Conservation (phyloP, 768 basidiomycete genomes). For the Leccinum aurantiacum region DNA sequence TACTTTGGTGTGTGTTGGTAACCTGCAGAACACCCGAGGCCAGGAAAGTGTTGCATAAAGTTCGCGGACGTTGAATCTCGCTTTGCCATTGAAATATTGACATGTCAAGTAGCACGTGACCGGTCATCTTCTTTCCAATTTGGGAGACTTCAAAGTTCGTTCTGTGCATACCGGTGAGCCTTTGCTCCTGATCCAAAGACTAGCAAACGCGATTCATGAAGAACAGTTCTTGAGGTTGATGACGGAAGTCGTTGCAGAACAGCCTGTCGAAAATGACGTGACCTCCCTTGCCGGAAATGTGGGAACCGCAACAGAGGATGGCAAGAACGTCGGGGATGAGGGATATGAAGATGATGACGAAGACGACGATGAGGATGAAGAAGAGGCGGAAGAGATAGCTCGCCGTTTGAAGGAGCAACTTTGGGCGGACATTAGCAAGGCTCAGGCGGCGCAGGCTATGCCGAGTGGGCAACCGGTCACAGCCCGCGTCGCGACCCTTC, state of each 20-base stretch:
- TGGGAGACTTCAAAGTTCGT: slow-evolving; percentile 7
- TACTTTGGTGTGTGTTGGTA: neutral
- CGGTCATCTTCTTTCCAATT: neutral
- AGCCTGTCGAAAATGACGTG: slow-evolving; percentile 4
- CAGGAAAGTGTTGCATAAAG: slow-evolving; percentile 7
- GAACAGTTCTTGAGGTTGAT: slow-evolving; percentile 11
- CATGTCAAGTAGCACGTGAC: slow-evolving; percentile 17
- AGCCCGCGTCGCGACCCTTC: neutral
- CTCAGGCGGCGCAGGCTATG: slow-evolving; percentile 43
- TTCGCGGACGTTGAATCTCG: slow-evolving; percentile 25
- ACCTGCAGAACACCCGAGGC: neutral
- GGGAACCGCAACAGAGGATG: slow-evolving; percentile 14
- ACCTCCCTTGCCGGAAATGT: neutral
- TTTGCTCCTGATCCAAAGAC: slow-evolving; percentile 3
- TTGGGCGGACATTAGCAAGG: slow-evolving; percentile 73
- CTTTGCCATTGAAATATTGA: neutral
- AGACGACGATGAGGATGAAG: slow-evolving; percentile 53
- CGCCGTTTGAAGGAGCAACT: slow-evolving; percentile 73
- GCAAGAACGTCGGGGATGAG: slow-evolving; percentile 43
- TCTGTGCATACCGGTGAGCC: slow-evolving; percentile 15
- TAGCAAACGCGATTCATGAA: slow-evolving; percentile 7
- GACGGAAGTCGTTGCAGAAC: slow-evolving; percentile 13
- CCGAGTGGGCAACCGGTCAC: slow-evolving; percentile 20
- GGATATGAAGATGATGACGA: slow-evolving; percentile 51
- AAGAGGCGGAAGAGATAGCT: slow-evolving; percentile 74